Evolutionary conservation across 1,284 basidiomycete species (phyloP).

Genomic region (Apiotrichum siamense): DNA sequence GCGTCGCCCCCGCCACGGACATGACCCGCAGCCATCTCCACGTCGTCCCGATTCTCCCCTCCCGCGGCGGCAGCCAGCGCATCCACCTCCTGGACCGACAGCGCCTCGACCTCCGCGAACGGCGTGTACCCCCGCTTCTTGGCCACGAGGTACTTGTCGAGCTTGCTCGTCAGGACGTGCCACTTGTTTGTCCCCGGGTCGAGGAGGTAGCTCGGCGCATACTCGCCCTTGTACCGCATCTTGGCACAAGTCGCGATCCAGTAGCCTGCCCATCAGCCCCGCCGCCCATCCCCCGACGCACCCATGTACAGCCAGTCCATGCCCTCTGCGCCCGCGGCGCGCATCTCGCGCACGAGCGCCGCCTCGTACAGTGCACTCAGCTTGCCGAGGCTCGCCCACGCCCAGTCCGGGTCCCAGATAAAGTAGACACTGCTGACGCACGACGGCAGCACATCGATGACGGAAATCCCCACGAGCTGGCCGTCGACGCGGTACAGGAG

Average conservation of each 20-base stretch:
- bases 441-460: constrained; percentile 81
- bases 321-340: constrained; percentile 58
- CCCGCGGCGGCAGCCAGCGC: background rate
- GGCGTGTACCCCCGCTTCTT: constrained; percentile 42
- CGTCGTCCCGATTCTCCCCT: background rate
- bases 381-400: constrained; percentile 68
- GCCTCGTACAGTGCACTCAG: constrained; percentile 76
- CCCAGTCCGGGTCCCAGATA: constrained; percentile 77
- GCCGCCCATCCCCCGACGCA: constrained; percentile 38
- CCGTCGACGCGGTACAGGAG: constrained; percentile 77
- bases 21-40: background rate
- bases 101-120: constrained; percentile 24
- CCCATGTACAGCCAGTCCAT: constrained; percentile 79
- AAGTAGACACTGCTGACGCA: constrained; percentile 96
- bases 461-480: constrained; percentile 74
- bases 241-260: constrained; percentile 89
- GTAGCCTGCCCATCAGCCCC: constrained; percentile 57
- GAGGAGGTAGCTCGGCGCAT: constrained; percentile 75
- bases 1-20: background rate
- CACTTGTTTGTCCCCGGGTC: constrained; percentile 80
- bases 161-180: constrained; percentile 59
- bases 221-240: constrained; percentile 96
- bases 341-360: constrained; percentile 65
- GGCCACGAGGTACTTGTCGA: constrained; percentile 63
- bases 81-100: background rate